These are phyloP conservation scores for Citrullus mucosospermus DNA, from an alignment of 306 rosid species.

Conservation along the genomic window DNA sequence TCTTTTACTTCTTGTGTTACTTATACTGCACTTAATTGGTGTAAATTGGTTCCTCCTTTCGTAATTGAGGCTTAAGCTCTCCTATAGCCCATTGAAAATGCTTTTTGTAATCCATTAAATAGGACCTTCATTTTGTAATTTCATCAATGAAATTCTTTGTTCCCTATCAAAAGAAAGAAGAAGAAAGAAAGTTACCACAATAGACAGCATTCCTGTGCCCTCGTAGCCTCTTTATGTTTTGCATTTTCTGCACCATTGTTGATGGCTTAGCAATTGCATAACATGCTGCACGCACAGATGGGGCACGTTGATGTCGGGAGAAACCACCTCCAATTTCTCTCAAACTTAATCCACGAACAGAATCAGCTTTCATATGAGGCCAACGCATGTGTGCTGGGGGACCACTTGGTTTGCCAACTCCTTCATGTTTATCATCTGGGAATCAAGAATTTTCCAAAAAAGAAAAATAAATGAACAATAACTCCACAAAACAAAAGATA, in stretches of 20 bases:
- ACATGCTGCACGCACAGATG: conserved; percentile 90
- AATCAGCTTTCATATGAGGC: conserved; percentile 99
- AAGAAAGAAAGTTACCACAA: conserved; percentile 53
- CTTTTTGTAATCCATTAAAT: too few species aligned
- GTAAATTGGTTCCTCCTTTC: too few species aligned
- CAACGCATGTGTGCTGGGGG: conserved; percentile 83
- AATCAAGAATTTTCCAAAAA: not conserved
- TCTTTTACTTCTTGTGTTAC: too few species aligned
- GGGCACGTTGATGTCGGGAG: conserved; percentile 84
- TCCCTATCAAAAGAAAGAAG: too few species aligned
- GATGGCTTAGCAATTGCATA: conserved; percentile 94
- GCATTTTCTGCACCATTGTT: conserved; percentile 92
- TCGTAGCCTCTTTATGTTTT: conserved; percentile 72
- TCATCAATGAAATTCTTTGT: too few species aligned
- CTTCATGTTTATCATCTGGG: conserved; percentile 55
- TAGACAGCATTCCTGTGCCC: conserved; percentile 98
- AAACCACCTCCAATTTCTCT: conserved; percentile 99
- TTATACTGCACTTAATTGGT: too few species aligned
- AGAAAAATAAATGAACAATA: not conserved
- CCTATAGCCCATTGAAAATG: too few species aligned
- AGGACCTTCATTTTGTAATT: too few species aligned
- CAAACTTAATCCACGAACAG: conserved; percentile 78
- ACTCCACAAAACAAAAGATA: not conserved
- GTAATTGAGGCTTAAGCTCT: too few species aligned
- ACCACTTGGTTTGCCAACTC: conserved; percentile 24